Conservation (phyloP, 2,329 filamentous ascomycete genomes). For the Cercospora sesami region DNA sequence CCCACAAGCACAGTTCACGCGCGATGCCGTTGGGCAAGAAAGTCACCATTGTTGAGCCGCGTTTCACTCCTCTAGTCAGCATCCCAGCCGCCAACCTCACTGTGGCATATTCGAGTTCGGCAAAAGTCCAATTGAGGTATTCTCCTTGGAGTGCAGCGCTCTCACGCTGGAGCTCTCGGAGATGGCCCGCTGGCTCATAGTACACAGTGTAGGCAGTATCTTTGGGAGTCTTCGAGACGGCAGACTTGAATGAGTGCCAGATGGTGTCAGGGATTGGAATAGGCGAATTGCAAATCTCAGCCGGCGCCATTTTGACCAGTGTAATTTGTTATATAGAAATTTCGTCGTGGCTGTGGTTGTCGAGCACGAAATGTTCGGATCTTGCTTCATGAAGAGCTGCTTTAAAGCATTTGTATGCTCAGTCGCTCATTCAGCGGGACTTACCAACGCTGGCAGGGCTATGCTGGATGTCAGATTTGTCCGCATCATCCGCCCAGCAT, state of each 20-base stretch:
- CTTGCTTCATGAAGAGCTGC: background rate
- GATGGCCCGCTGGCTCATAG: background rate
- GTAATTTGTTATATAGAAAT: background rate
- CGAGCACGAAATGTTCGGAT: background rate
- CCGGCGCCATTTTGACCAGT: background rate
- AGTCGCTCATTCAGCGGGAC: too few species aligned
- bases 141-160: background rate
- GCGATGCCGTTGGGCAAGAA: background rate
- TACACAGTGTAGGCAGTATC: background rate
- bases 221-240: background rate
- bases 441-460: background rate
- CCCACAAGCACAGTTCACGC: background rate
- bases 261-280: background rate
- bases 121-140: background rate
- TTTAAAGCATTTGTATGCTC: too few species aligned
- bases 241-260: background rate
- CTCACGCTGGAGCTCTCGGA: background rate
- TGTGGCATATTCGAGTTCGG: background rate
- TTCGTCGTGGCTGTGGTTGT: background rate
- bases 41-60: background rate
- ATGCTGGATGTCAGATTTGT: background rate
- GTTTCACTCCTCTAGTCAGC: background rate
- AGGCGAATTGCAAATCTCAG: background rate
- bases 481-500: background rate
- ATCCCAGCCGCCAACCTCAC: background rate